Conservation (phyloP, 2,329 filamentous ascomycete genomes). For the Dactylonectria estremocensis region DNA sequence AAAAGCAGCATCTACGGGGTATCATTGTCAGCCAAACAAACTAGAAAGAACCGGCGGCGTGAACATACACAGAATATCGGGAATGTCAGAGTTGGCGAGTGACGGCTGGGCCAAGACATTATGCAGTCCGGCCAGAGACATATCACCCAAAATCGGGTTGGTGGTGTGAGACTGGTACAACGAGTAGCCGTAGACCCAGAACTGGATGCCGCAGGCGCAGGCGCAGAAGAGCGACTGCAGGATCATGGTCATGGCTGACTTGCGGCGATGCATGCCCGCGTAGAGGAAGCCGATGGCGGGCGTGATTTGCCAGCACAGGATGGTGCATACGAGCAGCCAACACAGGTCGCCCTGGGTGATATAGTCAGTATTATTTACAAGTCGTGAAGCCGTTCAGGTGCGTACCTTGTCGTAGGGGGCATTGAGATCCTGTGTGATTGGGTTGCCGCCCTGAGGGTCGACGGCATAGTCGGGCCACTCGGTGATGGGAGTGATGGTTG, state of each 20-base stretch:
- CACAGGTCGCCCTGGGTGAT: conserved; percentile 57
- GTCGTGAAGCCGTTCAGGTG: background rate
- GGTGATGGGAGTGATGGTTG: conserved; percentile 43
- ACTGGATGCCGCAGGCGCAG: conserved; percentile 61
- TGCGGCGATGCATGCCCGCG: conserved; percentile 57
- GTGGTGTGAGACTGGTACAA: conserved; percentile 57
- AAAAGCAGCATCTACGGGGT: conserved; percentile 51
- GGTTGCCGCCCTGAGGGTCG: conserved; percentile 59
- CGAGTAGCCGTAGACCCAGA: conserved; percentile 64
- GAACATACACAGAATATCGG: conserved; percentile 53
- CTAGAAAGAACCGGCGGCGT: rapidly evolving
- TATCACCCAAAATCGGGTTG: conserved; percentile 54
- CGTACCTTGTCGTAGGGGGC: conserved; percentile 60
- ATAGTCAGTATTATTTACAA: conserved; percentile 8
- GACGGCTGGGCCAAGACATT: conserved; percentile 56
- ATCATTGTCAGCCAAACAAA: background rate
- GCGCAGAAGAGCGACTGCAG: conserved; percentile 64
- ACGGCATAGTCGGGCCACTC: conserved; percentile 61
- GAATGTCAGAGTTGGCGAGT: conserved; percentile 55
- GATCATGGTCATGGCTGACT: conserved; percentile 61
- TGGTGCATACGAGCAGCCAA: conserved; percentile 58
- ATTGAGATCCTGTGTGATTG: conserved; percentile 61
- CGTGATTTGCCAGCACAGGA: conserved; percentile 57
- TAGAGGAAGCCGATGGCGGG: conserved; percentile 59
- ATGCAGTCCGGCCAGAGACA: conserved; percentile 54